Percentiles rank a stretch among this genome's conserved stretches.
phyloP scores from a whole-genome alignment of 495 filamentous ascomycete genomes.

The Hypoxylon trugodes region DNA sequence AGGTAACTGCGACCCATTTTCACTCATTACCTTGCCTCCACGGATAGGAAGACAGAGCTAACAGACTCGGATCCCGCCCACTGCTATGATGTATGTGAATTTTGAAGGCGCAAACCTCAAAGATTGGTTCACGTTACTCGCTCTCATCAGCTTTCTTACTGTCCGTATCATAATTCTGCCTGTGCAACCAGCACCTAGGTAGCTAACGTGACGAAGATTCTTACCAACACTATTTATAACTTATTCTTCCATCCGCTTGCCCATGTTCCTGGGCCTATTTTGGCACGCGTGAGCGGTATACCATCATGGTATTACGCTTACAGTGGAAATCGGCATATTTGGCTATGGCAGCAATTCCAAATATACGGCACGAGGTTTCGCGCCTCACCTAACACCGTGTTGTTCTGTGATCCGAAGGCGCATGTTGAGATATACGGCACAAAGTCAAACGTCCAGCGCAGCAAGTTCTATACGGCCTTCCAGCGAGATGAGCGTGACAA shows the following conservation, averaged over 20 bases:
- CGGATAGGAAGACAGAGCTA: too few species aligned
- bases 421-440: conserved; percentile 41
- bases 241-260: conserved; percentile 39
- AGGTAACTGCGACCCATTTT: too few species aligned
- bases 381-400: conserved; percentile 38
- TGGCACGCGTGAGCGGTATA: conserved; percentile 15
- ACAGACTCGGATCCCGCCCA: too few species aligned
- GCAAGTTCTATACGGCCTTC: conserved; percentile 37
- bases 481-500: conserved; percentile 14
- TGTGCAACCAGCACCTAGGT: too few species aligned
- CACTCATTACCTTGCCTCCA: too few species aligned
- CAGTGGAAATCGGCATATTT: conserved; percentile 36
- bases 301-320: conserved; percentile 37
- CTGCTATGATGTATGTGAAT: too few species aligned
- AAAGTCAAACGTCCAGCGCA: conserved; percentile 43
- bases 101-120: too few species aligned
- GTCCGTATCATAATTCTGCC: too few species aligned
- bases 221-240: conserved; percentile 37
- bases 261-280: conserved; percentile 34
- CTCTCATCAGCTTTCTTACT: too few species aligned
- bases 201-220: too few species aligned
- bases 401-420: conserved; percentile 40
- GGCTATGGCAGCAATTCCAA: conserved; percentile 35
- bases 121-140: too few species aligned
- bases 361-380: conserved; percentile 42